phyloP scores from a whole-genome alignment of 2,329 filamentous ascomycete species.

The Xylariaceae sp. region DNA sequence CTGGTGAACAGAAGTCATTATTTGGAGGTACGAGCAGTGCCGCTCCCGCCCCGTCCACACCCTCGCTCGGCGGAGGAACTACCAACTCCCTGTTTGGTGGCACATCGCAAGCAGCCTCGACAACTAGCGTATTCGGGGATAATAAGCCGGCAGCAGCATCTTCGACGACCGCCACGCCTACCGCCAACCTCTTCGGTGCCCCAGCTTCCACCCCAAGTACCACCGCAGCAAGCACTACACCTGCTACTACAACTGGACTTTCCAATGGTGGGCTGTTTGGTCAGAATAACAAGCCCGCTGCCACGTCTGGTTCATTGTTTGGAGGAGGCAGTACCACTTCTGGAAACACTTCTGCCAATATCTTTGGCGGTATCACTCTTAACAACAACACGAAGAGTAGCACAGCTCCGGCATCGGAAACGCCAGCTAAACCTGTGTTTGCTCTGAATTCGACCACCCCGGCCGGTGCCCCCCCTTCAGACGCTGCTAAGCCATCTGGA shows the following conservation, averaged over 20 bases:
- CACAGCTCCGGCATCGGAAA: constrained; percentile 22
- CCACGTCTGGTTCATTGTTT: constrained; percentile 23
- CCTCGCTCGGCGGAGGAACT: constrained; percentile 22
- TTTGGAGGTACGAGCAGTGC: constrained; percentile 24
- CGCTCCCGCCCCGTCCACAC: constrained; percentile 21
- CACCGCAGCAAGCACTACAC: constrained; percentile 21
- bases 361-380: constrained; percentile 21
- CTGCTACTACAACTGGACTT: constrained; percentile 18
- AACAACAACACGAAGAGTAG: constrained; percentile 13
- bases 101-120: constrained; percentile 17
- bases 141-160: constrained; percentile 26
- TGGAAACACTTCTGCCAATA: constrained; percentile 14
- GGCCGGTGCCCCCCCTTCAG: constrained; percentile 47
- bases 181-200: constrained; percentile 30
- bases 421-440: constrained; percentile 45
- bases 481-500: constrained; percentile 28
- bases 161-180: constrained; percentile 6
- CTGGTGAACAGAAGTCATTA: constrained; percentile 28
- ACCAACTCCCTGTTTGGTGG: constrained; percentile 23
- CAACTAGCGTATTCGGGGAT: constrained; percentile 25
- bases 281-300: constrained; percentile 20
- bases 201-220: constrained; percentile 22
- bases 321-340: constrained; percentile 17
- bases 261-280: constrained; percentile 27
- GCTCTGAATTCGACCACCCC: constrained; percentile 49